A percentile compares a stretch with the other conserved stretches of the same genome.
Conservation (phyloP, 2,329 filamentous ascomycete genomes). For the Helminthosporium solani region DNA sequence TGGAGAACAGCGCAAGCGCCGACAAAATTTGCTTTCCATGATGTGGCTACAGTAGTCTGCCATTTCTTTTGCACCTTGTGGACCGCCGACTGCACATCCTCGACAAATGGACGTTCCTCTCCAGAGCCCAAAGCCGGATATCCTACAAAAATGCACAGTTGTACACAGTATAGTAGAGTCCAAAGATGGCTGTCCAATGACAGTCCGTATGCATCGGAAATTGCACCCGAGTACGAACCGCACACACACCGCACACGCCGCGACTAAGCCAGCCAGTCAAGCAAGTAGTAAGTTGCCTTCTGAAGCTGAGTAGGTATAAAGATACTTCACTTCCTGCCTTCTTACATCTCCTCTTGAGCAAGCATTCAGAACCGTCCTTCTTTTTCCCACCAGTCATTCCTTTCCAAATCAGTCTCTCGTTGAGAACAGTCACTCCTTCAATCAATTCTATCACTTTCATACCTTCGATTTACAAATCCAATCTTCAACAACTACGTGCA, state of each 20-base stretch:
- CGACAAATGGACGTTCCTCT: background rate
- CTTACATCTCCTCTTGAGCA: background rate
- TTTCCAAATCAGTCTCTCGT: background rate
- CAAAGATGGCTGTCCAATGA: no score
- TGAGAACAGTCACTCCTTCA: background rate
- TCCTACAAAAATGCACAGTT: background rate
- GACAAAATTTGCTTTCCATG: background rate
- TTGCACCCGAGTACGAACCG: background rate
- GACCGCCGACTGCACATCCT: background rate
- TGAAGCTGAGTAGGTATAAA: constrained; percentile 4
- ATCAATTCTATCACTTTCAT: background rate
- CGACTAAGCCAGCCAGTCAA: no score
- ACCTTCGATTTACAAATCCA: background rate
- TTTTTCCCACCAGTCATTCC: constrained; percentile 1
- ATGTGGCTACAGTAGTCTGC: background rate
- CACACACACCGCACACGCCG: no score
- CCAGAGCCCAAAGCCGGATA: background rate
- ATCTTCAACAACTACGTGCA: background rate
- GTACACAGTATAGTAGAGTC: no score
- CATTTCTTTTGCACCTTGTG: background rate
- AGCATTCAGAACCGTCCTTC: constrained; percentile 2
- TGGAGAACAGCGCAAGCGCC: background rate
- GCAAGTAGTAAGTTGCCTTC: background rate
- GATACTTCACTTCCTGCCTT: constrained; percentile 1
- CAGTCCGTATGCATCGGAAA: background rate